Conservation (phyloP, 345 rosid species). For the Lumnitzera littorea region DNA sequence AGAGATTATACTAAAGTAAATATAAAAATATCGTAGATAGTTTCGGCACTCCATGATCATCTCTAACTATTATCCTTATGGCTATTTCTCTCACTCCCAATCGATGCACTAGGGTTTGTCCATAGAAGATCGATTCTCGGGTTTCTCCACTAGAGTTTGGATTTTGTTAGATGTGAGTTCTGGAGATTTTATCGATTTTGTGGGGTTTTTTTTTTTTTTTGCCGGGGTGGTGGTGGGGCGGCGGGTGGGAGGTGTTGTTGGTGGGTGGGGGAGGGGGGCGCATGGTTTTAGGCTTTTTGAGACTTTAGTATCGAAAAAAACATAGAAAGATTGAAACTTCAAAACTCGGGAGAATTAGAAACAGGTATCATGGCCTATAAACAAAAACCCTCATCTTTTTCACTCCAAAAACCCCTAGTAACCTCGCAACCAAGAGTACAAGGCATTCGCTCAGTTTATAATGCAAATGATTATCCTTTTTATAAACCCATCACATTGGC, state of each 20-base stretch:
- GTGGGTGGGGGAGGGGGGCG: too few species aligned
- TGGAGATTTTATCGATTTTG: background rate
- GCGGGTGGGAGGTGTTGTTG: too few species aligned
- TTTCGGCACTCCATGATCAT: too few species aligned
- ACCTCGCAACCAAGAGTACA: constrained; percentile 26
- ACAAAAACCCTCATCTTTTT: constrained; percentile 23
- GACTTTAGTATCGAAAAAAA: constrained; percentile 11
- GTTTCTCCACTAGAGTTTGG: too few species aligned
- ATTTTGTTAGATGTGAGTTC: too few species aligned
- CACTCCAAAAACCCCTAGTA: background rate
- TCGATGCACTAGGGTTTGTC: too few species aligned
- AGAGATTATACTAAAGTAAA: too few species aligned
- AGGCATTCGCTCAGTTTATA: constrained; percentile 46
- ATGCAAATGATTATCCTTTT: constrained; percentile 33
- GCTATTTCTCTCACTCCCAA: too few species aligned
- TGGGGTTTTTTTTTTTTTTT: constrained; percentile 3
- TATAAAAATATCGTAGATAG: too few species aligned
- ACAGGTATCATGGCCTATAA: constrained; percentile 42
- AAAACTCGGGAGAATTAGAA: constrained; percentile 47
- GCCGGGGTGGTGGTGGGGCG: too few species aligned
- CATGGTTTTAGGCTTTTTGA: background rate
- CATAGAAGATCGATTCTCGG: too few species aligned
- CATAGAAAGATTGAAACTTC: background rate
- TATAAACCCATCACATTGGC: constrained; percentile 36
- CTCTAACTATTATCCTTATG: too few species aligned